Evolutionary conservation across 257 asterid genomes (phyloP).

Genomic region (Solanum tarijense): DNA sequence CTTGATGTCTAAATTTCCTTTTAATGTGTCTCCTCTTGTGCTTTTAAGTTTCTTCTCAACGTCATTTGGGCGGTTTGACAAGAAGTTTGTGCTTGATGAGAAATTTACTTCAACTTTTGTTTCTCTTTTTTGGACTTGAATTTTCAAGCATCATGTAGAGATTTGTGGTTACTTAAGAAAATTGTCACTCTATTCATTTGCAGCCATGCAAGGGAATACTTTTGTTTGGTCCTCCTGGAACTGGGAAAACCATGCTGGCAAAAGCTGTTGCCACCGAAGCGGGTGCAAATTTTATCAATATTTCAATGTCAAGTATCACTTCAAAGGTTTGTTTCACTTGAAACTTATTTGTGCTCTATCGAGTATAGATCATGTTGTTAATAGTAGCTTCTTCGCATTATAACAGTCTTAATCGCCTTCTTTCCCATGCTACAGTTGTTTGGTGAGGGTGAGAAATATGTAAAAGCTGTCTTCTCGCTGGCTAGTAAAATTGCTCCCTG

Average conservation of each 20-base stretch:
- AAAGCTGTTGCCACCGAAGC: slow-evolving; percentile 96
- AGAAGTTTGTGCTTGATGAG: not conserved
- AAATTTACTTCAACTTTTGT: not conserved
- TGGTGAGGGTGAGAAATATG: slow-evolving; percentile 96
- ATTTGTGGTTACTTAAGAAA: not conserved
- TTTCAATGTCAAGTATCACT: slow-evolving; percentile 86
- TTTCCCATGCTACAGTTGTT: slow-evolving; percentile 48
- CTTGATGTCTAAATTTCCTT: not conserved
- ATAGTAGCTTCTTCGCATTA: not conserved
- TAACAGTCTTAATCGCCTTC: not conserved
- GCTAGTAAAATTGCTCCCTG: slow-evolving; percentile 94
- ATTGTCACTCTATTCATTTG: not conserved
- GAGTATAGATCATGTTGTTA: not conserved
- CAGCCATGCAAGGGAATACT: slow-evolving; percentile 96
- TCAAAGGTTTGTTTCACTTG: slow-evolving; percentile 43
- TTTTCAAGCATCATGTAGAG: not conserved
- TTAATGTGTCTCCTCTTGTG: not conserved
- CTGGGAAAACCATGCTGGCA: slow-evolving; percentile 91
- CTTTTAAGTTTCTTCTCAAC: not conserved
- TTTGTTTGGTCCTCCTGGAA: slow-evolving; percentile 85
- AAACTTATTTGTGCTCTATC: not conserved
- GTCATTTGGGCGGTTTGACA: not conserved
- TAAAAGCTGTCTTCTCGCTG: slow-evolving; percentile 76
- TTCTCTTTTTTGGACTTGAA: not conserved
- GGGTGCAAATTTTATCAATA: slow-evolving; percentile 82